phyloP scores from a whole-genome alignment of 345 rosid genomes.

The Kernera saxatilis region DNA sequence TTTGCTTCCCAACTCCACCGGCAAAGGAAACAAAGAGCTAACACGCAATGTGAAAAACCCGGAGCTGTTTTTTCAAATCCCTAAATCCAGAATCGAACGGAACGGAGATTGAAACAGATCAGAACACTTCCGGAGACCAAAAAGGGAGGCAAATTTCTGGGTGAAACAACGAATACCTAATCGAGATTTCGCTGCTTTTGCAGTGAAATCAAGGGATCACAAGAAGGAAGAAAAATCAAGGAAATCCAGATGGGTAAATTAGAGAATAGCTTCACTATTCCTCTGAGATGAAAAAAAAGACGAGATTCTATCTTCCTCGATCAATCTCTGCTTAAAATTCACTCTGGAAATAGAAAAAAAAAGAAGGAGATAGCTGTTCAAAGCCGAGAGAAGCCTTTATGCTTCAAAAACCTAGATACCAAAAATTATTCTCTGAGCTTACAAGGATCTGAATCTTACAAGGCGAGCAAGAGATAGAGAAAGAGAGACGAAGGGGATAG shows the following conservation, averaged over 20 bases:
- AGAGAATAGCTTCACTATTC: background rate
- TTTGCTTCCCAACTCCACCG: background rate
- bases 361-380: background rate
- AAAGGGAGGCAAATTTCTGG: background rate
- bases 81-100: background rate
- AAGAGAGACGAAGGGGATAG: background rate
- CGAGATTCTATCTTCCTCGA: conserved; percentile 12
- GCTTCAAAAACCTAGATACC: background rate
- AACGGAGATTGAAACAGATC: background rate
- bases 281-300: conserved; percentile 1
- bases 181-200: background rate
- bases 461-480: background rate
- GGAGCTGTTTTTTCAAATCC: background rate
- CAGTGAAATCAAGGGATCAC: conserved; percentile 2
- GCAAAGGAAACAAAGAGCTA: background rate
- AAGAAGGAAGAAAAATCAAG: background rate
- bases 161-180: conserved; percentile 11
- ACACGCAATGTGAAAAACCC: conserved; percentile 17
- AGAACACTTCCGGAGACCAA: background rate
- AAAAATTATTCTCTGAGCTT: background rate
- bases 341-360: background rate
- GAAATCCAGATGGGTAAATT: background rate
- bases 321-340: conserved; percentile 1
- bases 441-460: conserved; percentile 25
- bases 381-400: conserved; percentile 6